A percentile compares a stretch with the other conserved stretches of the same genome.
phyloP scores from a whole-genome alignment of 164 flowering plant genomes.

The Vitis riparia region DNA sequence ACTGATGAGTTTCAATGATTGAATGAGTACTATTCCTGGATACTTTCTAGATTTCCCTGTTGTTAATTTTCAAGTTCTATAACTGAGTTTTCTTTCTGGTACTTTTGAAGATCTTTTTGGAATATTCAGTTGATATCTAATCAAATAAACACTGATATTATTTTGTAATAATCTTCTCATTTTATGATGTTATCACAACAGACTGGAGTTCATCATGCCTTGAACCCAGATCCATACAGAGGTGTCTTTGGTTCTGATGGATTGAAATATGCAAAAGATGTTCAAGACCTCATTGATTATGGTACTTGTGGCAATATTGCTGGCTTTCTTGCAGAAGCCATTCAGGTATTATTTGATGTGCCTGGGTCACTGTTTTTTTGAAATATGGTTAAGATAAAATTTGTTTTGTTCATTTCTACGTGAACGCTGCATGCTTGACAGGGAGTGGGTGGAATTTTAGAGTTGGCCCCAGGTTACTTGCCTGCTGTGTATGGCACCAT shows the following conservation, averaged over 20 bases:
- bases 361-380: too few relatives aligned
- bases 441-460: slow-evolving; percentile 81
- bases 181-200: slow-evolving; percentile 18
- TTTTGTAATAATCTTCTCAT: too few relatives aligned
- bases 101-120: too few relatives aligned
- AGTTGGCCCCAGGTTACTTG: slow-evolving; percentile 75
- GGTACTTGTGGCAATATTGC: slow-evolving; percentile 88
- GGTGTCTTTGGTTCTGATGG: slow-evolving; percentile 91
- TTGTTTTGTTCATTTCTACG: too few relatives aligned
- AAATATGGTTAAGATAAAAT: too few relatives aligned
- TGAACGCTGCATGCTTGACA: slow-evolving; percentile 9
- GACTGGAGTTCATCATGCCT: slow-evolving; percentile 88
- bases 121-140: too few relatives aligned
- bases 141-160: too few relatives aligned
- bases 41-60: too few relatives aligned
- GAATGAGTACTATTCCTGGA: too few relatives aligned
- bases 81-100: too few relatives aligned
- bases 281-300: slow-evolving; percentile 70
- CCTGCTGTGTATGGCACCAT: slow-evolving; percentile 59
- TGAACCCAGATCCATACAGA: slow-evolving; percentile 92
- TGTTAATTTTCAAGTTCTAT: too few relatives aligned
- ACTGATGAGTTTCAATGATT: too few relatives aligned
- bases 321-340: slow-evolving; percentile 83
- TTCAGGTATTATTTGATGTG: slow-evolving; percentile 53
- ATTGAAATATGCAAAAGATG: slow-evolving; percentile 80